Evolutionary conservation across 495 filamentous ascomycete species (phyloP).

Genomic region (Penicillium mononematosum): DNA sequence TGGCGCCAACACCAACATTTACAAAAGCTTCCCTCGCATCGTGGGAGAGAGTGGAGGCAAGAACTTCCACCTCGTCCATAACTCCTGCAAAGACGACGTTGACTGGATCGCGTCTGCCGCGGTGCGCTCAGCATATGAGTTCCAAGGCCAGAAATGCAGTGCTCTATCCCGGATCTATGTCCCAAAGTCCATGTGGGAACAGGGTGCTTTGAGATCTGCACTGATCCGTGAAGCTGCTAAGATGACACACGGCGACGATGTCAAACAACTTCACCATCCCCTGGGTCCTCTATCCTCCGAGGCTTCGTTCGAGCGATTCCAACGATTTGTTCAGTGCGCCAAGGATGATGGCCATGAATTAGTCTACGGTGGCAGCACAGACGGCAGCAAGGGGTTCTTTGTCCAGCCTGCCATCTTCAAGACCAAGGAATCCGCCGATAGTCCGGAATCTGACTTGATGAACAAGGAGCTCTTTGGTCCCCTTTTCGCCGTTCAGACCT

Average conservation of each 20-base stretch:
- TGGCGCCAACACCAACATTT: neutral
- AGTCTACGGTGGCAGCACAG: neutral
- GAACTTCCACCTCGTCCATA: neutral
- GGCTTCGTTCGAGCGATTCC: neutral
- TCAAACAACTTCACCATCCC: conserved; percentile 1
- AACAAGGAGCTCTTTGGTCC: conserved; percentile 1
- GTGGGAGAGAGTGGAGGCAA: neutral
- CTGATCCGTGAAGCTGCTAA: neutral
- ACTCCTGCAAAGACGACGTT: neutral
- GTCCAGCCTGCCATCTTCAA: conserved; percentile 1
- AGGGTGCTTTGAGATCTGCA: neutral
- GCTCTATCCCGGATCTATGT: neutral
- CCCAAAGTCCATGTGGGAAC: neutral
- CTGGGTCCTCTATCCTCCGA: neutral
- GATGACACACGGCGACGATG: neutral
- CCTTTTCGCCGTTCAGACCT: neutral
- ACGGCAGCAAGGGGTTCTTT: neutral
- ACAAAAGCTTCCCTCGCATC: conserved; percentile 1
- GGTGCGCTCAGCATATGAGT: neutral
- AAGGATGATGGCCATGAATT: neutral
- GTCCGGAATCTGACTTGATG: neutral
- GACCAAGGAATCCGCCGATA: neutral
- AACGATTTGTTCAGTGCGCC: neutral
- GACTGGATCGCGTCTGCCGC: conserved; percentile 1
- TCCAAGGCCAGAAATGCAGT: conserved; percentile 3